phyloP scores from a whole-genome alignment of 345 rosid species.

The Dipteronia sinensis region DNA sequence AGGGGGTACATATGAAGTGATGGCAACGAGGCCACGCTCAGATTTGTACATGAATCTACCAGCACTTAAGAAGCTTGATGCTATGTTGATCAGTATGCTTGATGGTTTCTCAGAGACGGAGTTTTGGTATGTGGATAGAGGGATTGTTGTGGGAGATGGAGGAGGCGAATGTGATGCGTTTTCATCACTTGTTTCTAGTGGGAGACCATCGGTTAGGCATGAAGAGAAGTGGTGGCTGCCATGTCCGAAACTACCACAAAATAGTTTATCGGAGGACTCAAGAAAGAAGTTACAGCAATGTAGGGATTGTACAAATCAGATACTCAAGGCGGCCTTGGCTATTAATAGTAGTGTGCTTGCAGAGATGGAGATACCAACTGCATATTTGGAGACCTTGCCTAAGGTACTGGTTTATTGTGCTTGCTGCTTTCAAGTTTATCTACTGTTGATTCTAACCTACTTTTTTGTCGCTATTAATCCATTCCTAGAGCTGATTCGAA shows the following conservation, averaged over 20 bases:
- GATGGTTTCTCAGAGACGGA: slow-evolving; percentile 73
- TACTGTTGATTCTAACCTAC: background rate
- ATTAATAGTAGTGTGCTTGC: slow-evolving; percentile 86
- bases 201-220: slow-evolving; percentile 81
- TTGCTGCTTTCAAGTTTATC: no score
- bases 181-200: slow-evolving; percentile 48
- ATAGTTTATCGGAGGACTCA: slow-evolving; percentile 73
- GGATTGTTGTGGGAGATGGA: slow-evolving; percentile 66
- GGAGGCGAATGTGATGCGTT: slow-evolving; percentile 49
- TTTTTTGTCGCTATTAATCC: no score
- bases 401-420: slow-evolving; percentile 49
- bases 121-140: slow-evolving; percentile 93
- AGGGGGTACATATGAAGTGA: slow-evolving; percentile 90
- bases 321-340: slow-evolving; percentile 95
- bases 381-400: slow-evolving; percentile 85
- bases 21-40: slow-evolving; percentile 84
- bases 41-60: slow-evolving; percentile 92
- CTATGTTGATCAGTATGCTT: slow-evolving; percentile 78
- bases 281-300: slow-evolving; percentile 86
- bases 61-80: slow-evolving; percentile 96
- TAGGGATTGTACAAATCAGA: slow-evolving; percentile 87
- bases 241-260: slow-evolving; percentile 77
- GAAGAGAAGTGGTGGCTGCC: slow-evolving; percentile 96
- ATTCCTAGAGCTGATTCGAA: no score
- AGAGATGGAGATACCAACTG: slow-evolving; percentile 90